Evolutionary conservation across 352 stramenopile species (phyloP).

Genomic region (Globisporangium paroecandrum): DNA sequence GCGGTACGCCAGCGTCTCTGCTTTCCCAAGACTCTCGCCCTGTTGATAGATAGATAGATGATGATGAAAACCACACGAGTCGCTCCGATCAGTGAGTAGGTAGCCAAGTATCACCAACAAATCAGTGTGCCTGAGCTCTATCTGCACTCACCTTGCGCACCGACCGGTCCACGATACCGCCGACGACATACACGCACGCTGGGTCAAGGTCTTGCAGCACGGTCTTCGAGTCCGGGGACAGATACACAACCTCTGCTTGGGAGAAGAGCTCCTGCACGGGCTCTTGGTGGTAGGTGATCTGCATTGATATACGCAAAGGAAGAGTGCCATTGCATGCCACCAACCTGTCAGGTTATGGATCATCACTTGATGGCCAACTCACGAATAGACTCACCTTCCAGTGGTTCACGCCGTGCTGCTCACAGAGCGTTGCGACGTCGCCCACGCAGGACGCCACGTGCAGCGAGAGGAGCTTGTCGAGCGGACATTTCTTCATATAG

Average conservation of each 20-base stretch:
- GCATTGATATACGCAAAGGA: background rate
- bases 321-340: background rate
- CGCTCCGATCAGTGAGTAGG: too few species aligned
- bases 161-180: conserved; percentile 82
- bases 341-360: background rate
- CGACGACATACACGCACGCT: conserved; percentile 65
- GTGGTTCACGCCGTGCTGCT: conserved; percentile 36
- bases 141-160: conserved; percentile 53
- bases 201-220: conserved; percentile 53
- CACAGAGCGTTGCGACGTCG: conserved; percentile 28
- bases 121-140: background rate
- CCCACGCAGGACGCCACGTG: conserved; percentile 47
- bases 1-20: conserved; percentile 23
- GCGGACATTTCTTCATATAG: conserved; percentile 66
- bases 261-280: conserved; percentile 52
- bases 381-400: conserved; percentile 51
- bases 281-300: conserved; percentile 32
- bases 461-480: conserved; percentile 61
- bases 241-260: conserved; percentile 59
- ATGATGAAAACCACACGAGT: background rate
- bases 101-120: too few species aligned
- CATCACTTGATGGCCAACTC: too few species aligned
- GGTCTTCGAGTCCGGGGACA: conserved; percentile 80
- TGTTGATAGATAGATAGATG: conserved; percentile 12
- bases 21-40: conserved; percentile 47